A percentile compares a stretch with the other conserved stretches of the same genome.
Evolutionary conservation across 805 yeast genomes (phyloP).

Genomic region (Isabelozyma pseudorhagii): DNA sequence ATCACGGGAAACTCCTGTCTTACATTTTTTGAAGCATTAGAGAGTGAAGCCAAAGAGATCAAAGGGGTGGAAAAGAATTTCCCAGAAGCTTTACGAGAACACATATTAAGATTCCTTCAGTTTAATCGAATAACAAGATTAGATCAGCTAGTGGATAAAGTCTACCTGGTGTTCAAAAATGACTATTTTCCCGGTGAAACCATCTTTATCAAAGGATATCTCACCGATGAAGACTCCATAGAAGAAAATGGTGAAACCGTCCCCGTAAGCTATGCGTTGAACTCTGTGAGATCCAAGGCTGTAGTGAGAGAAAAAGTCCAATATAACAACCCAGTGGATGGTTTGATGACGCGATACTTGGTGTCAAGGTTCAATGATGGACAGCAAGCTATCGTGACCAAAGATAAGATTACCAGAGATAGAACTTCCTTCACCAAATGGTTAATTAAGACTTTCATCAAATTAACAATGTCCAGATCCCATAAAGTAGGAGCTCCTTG

Average conservation of each 20-base stretch:
- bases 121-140: constrained; percentile 78
- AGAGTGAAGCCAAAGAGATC: constrained; percentile 59
- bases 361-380: constrained; percentile 54
- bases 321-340: constrained; percentile 49
- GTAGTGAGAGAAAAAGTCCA: constrained; percentile 83
- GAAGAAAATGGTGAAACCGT: neutral
- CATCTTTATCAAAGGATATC: constrained; percentile 53
- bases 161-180: constrained; percentile 69
- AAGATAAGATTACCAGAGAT: constrained; percentile 73
- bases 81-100: constrained; percentile 90
- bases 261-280: neutral
- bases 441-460: constrained; percentile 83
- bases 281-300: constrained; percentile 43
- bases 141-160: constrained; percentile 84
- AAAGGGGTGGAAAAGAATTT: constrained; percentile 72
- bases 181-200: constrained; percentile 92
- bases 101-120: constrained; percentile 81
- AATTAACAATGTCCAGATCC: constrained; percentile 72
- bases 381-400: constrained; percentile 68
- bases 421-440: constrained; percentile 86
- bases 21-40: constrained; percentile 85
- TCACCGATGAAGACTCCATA: neutral
- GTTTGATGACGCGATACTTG: constrained; percentile 57
- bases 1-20: constrained; percentile 91
- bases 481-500: constrained; percentile 92